phyloP scores from a whole-genome alignment of 345 rosid species.

The Trapa incisa region DNA sequence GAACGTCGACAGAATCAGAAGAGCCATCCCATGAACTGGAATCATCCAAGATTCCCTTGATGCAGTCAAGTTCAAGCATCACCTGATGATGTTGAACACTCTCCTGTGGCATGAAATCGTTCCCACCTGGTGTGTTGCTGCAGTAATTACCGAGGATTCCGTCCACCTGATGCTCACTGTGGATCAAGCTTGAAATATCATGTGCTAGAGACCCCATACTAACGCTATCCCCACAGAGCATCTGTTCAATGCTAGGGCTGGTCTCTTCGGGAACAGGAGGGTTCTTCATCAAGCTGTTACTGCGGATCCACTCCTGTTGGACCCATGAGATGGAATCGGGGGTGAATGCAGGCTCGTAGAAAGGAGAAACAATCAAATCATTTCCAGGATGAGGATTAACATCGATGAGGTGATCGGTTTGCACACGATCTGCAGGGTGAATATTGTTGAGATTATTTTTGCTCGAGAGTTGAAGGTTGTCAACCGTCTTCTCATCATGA shows the following conservation, averaged over 20 bases:
- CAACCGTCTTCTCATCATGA: slow-evolving; percentile 24
- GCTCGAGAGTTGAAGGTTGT: slow-evolving; percentile 22
- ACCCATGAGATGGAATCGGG: neutral
- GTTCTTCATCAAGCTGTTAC: no score
- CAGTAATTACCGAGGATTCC: slow-evolving; percentile 9
- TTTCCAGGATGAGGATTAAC: neutral
- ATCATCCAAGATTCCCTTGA: slow-evolving; percentile 21
- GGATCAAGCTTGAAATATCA: neutral
- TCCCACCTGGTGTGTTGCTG: slow-evolving; percentile 17
- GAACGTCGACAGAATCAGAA: neutral
- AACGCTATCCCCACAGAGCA: neutral
- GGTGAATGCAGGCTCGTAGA: neutral
- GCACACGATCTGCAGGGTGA: slow-evolving; percentile 9
- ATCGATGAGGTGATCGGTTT: slow-evolving; percentile 1
- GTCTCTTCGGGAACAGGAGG: neutral
- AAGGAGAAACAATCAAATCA: neutral
- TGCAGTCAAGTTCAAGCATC: slow-evolving; percentile 35
- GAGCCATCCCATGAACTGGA: slow-evolving; percentile 1
- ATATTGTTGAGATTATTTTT: neutral
- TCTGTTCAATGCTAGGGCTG: neutral
- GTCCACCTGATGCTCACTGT: slow-evolving; percentile 1
- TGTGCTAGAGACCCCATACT: neutral
- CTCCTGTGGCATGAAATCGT: slow-evolving; percentile 19
- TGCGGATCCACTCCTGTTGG: neutral
- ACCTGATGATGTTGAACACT: slow-evolving; percentile 9